These are phyloP conservation scores for Leccinum ochraceum DNA, from an alignment of 768 basidiomycete genomes.

Conservation along the genomic window DNA sequence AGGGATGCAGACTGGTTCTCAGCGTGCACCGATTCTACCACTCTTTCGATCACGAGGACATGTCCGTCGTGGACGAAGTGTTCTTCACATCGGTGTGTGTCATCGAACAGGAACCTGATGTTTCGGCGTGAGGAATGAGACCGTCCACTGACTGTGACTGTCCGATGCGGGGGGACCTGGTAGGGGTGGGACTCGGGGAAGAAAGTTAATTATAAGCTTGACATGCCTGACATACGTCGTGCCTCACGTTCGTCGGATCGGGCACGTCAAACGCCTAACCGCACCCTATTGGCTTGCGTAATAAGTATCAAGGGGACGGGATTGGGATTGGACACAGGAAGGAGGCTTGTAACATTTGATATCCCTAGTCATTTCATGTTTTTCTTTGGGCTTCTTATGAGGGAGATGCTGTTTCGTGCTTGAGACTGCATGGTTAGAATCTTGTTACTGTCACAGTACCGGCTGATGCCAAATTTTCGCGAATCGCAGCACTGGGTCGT, in stretches of 20 bases:
- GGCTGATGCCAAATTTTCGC: background rate
- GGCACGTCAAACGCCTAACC: background rate
- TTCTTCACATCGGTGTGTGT: slow-evolving; percentile 2
- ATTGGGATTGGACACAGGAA: too few species aligned
- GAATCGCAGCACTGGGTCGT: background rate
- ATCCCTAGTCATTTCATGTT: background rate
- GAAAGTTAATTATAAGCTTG: background rate
- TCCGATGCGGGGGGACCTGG: background rate
- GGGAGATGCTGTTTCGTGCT: background rate
- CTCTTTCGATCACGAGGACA: background rate
- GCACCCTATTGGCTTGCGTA: background rate
- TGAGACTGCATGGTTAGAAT: too few species aligned
- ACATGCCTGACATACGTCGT: background rate
- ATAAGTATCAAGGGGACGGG: background rate
- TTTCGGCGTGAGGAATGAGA: background rate
- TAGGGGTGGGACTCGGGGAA: background rate
- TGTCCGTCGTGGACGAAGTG: background rate
- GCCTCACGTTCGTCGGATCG: background rate
- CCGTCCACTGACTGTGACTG: background rate
- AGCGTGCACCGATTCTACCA: slow-evolving; percentile 2
- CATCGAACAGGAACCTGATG: slow-evolving; percentile 1
- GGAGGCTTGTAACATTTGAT: too few species aligned
- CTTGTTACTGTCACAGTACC: too few species aligned
- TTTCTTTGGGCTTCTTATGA: background rate
- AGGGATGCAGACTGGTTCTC: slow-evolving; percentile 12